Evolutionary conservation across 352 stramenopile genomes (phyloP), one percentile per base, ranked within the genome.

Genomic region (Phytopythium delawarense): DNA sequence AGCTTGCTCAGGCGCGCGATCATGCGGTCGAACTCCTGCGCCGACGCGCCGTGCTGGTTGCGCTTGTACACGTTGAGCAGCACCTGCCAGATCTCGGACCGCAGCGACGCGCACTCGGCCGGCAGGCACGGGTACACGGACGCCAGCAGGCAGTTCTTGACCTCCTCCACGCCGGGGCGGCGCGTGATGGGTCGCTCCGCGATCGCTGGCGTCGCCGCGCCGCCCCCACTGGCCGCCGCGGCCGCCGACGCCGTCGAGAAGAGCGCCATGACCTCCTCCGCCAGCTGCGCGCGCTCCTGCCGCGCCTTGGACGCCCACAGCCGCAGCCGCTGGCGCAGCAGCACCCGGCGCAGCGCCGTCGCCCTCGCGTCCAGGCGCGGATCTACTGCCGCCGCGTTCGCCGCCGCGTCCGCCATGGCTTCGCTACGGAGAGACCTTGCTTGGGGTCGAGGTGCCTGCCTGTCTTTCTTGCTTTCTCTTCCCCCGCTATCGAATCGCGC

Each of bases 41-140:
- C 80, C 2, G 78, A 76, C 1, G 79, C 73, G 57, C 80, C 79
- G 61, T 91, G 84, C 56, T 90, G 81, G 63, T 89, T 88, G 42
- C 81, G 78, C 66, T 85, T 88, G 72, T 88, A 90, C 13, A 93
- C 84, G 61, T 91, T 86, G 20, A 93, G 69, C 20, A 93, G 71
- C 46, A 93, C 79, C 62, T 93, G 84, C 84, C 84, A 93, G 63
- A 93, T 87, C 64, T 91, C 81, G 16, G 75, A 78, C 20, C 84
- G 77, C 21, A 92, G 62, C 20, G 69, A 52, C 30, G 71, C 75
- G 52, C 75, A 87, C 39, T 79, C 63, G 18, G 78, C 74, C 32
- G 83, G 83, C 11, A 92, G 53, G 67, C 69, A 75, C 39, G 78
- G 72, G 28, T 75, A 86, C 37, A 76, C 58, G 20, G 67, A 80